Evolutionary conservation across 2,329 filamentous ascomycete genomes (phyloP).

Genomic region (Paracamarosporium sp.): DNA sequence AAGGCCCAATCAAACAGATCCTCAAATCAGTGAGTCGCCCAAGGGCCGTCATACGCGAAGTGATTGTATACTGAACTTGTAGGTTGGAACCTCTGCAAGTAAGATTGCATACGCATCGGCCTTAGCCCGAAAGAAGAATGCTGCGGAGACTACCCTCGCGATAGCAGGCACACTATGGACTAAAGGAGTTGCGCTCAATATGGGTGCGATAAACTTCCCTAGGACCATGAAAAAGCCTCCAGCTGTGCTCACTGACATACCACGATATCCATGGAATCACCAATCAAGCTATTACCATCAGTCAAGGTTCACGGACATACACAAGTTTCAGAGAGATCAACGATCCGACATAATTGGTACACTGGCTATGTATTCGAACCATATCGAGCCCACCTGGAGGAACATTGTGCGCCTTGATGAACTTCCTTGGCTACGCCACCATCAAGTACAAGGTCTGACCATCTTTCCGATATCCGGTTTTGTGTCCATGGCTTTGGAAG

Average conservation of each 20-base stretch:
- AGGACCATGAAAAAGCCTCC: slow-evolving; percentile 24
- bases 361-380: slow-evolving; percentile 17
- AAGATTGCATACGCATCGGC: slow-evolving; percentile 27
- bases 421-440: slow-evolving; percentile 56
- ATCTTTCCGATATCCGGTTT: slow-evolving; percentile 42
- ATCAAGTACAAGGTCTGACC: slow-evolving; percentile 46
- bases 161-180: slow-evolving; percentile 20
- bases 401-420: slow-evolving; percentile 52
- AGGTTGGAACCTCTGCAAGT: slow-evolving; percentile 16
- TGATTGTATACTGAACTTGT: neutral
- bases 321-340: slow-evolving; percentile 26
- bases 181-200: slow-evolving; percentile 20
- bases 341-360: slow-evolving; percentile 29
- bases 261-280: slow-evolving; percentile 44
- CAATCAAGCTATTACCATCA: slow-evolving; percentile 31
- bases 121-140: slow-evolving; percentile 34
- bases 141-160: slow-evolving; percentile 24
- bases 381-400: slow-evolving; percentile 50
- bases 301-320: slow-evolving; percentile 14
- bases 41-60: neutral
- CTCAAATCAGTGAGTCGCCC: slow-evolving; percentile 11
- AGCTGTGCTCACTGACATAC: slow-evolving; percentile 30
- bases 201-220: slow-evolving; percentile 33
- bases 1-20: slow-evolving; percentile 33
- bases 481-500: slow-evolving; percentile 40